Evolutionary conservation across 176 grass and related monocot species (phyloP).

Genomic region (Canna indica): DNA sequence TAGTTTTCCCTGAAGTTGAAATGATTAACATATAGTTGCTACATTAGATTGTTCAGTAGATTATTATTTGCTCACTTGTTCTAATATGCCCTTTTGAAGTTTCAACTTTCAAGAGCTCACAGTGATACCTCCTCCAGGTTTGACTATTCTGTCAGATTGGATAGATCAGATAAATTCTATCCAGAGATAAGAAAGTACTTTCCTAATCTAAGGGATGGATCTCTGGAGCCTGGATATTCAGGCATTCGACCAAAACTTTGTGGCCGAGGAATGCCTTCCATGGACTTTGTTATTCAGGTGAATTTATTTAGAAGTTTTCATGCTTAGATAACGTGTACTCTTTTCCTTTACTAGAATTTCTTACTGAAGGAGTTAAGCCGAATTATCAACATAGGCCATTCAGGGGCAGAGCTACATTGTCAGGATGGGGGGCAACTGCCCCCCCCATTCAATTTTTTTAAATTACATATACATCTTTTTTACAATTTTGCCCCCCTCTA

Average conservation of each 20-base stretch:
- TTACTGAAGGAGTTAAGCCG: background rate
- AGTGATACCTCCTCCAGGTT: constrained; percentile 36
- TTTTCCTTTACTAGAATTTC: background rate
- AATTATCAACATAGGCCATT: no score
- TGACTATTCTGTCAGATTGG: constrained; percentile 60
- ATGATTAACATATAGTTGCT: background rate
- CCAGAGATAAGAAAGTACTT: constrained; percentile 84
- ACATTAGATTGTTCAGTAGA: background rate
- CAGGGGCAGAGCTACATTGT: no score
- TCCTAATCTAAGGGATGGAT: constrained; percentile 77
- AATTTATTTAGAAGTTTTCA: background rate
- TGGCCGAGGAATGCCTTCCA: constrained; percentile 44
- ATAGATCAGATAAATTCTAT: constrained; percentile 59
- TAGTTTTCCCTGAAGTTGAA: background rate
- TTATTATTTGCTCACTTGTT: background rate
- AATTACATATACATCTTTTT: no score
- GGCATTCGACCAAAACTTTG: constrained; percentile 84
- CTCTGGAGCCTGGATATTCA: constrained; percentile 77
- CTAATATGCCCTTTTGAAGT: background rate
- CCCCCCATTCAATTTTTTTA: no score
- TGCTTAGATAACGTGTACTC: background rate
- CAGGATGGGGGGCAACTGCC: no score
- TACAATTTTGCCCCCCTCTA: no score
- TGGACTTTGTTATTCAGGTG: constrained; percentile 81
- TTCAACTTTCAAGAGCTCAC: background rate